Evolutionary conservation across 2,329 filamentous ascomycete genomes (phyloP).

Genomic region (Aurifilum marmelostoma): DNA sequence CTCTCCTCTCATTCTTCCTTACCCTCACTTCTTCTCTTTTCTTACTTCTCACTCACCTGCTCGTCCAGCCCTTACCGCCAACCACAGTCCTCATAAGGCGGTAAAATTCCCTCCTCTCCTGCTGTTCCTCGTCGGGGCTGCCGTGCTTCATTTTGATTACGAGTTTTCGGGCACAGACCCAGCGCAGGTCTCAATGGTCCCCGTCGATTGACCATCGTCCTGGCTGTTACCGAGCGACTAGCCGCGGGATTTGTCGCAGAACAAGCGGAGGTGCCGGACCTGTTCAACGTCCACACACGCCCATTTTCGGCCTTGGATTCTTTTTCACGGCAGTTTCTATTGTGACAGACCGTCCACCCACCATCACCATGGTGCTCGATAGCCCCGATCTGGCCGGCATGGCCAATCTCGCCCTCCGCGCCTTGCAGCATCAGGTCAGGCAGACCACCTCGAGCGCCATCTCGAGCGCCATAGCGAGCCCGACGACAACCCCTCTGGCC

Average conservation of each 20-base stretch:
- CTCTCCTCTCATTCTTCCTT: neutral
- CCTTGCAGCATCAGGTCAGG: constrained; percentile 25
- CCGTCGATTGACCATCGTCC: constrained; percentile 6
- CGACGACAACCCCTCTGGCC: constrained; percentile 18
- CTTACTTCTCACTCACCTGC: neutral
- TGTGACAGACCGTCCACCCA: neutral
- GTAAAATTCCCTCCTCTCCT: neutral
- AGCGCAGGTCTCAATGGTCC: constrained; percentile 11
- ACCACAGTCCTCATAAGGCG: neutral
- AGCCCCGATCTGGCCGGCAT: constrained; percentile 25
- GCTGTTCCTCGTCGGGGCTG: neutral
- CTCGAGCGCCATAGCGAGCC: constrained; percentile 20
- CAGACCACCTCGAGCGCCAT: constrained; percentile 16
- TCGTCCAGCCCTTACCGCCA: neutral
- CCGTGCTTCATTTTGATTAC: neutral
- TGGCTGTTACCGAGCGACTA: constrained; percentile 18
- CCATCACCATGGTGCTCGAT: constrained; percentile 22
- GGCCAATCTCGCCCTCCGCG: constrained; percentile 26
- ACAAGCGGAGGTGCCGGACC: neutral
- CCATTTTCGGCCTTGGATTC: neutral
- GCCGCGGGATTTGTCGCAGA: constrained; percentile 22
- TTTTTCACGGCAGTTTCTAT: neutral
- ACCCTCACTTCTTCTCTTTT: neutral
- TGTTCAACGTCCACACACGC: constrained; percentile 3
- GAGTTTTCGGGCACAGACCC: constrained; percentile 3